Conservation (phyloP, 1,284 basidiomycete species). For the Acaromyces ingoldii region DNA sequence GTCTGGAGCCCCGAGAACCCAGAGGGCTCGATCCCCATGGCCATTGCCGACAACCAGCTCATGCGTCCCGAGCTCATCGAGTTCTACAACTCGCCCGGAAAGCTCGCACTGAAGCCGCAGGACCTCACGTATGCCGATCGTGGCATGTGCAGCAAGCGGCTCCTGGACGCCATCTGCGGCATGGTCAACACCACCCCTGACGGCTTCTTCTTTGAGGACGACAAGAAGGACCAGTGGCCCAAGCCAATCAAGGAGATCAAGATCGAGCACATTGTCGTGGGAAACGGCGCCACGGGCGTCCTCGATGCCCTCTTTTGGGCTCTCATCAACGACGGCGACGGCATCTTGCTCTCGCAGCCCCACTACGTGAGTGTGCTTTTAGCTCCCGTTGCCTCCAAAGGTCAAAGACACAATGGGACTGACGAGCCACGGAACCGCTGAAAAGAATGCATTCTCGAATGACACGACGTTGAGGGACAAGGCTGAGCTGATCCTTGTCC, state of each 20-base stretch:
- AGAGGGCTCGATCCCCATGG: no score
- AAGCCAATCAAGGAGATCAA: constrained; percentile 17
- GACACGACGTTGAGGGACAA: constrained; percentile 23
- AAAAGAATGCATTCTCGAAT: constrained; percentile 35
- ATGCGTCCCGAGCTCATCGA: constrained; percentile 9
- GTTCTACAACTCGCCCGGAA: constrained; percentile 15
- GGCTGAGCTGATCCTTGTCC: constrained; percentile 19
- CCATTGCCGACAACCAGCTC: background rate
- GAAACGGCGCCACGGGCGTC: constrained; percentile 29
- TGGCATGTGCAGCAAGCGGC: constrained; percentile 15
- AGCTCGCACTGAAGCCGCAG: constrained; percentile 17
- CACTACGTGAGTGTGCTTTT: constrained; percentile 18
- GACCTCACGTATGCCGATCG: constrained; percentile 39
- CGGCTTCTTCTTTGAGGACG: constrained; percentile 21
- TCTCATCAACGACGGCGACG: constrained; percentile 28
- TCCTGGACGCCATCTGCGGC: constrained; percentile 19
- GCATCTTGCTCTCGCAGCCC: constrained; percentile 28
- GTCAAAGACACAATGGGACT: no score
- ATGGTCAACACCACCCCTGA: constrained; percentile 25
- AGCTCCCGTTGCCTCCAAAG: no score
- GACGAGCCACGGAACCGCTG: no score
- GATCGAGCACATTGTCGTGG: constrained; percentile 31
- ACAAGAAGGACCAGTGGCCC: constrained; percentile 6
- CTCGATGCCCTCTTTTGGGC: constrained; percentile 32
- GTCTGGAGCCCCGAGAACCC: no score